Evolutionary conservation across 768 basidiomycete genomes (phyloP).

Genomic region (Naganishia onofrii): DNA sequence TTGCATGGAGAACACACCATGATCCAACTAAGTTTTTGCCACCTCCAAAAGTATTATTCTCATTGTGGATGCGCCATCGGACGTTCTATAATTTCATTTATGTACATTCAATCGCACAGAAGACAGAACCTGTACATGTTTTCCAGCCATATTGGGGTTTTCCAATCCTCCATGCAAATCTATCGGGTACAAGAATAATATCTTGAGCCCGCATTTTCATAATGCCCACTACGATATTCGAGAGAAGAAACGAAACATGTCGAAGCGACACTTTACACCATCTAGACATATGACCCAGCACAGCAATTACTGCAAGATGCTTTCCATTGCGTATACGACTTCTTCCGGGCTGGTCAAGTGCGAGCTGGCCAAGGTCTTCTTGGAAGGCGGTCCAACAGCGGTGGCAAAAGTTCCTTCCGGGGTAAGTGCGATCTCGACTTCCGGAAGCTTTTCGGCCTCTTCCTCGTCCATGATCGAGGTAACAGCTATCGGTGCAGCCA

Average conservation of each 20-base stretch:
- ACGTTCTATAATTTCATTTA: constrained; percentile 5
- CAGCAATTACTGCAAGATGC: constrained; percentile 16
- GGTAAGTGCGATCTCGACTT: constrained; percentile 63
- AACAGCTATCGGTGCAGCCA: constrained; percentile 58
- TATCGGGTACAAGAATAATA: background rate
- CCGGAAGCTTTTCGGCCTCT: constrained; percentile 47
- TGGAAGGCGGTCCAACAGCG: constrained; percentile 80
- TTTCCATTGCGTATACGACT: constrained; percentile 28
- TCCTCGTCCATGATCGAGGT: constrained; percentile 52
- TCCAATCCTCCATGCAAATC: background rate
- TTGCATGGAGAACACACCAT: no score
- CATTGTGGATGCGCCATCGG: background rate
- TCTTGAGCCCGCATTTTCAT: background rate
- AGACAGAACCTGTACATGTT: background rate
- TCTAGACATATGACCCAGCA: background rate
- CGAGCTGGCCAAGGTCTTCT: constrained; percentile 86
- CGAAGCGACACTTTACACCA: background rate
- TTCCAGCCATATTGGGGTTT: no score
- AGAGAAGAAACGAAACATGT: background rate
- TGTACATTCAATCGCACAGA: background rate
- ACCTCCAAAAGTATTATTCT: background rate
- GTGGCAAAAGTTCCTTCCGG: constrained; percentile 81
- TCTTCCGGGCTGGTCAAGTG: constrained; percentile 77
- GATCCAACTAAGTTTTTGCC: no score
- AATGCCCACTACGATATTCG: background rate